phyloP scores from a whole-genome alignment of 164 flowering plant species.

The Piper betle region DNA sequence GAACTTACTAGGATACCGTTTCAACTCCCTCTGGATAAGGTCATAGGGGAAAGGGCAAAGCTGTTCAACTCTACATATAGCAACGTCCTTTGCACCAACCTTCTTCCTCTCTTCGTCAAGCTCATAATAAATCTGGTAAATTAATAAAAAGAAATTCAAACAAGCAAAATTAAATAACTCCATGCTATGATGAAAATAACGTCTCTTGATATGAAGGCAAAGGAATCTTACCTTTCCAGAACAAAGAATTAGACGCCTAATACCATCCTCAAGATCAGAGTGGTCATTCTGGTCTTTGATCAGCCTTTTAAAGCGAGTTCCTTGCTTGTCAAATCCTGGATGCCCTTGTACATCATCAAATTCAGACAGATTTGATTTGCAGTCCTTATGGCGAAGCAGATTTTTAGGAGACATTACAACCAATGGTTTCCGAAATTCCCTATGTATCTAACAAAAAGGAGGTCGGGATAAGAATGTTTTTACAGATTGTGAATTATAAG shows the following conservation, averaged over 20 bases:
- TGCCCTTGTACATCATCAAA: conserved; percentile 88
- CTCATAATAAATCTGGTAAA: conserved; percentile 68
- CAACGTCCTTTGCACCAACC: conserved; percentile 46
- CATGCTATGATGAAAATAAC: background rate
- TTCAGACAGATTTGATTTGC: conserved; percentile 28
- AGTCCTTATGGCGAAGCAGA: conserved; percentile 66
- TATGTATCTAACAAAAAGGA: conserved; percentile 44
- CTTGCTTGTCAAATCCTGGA: conserved; percentile 95
- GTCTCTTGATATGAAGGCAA: background rate
- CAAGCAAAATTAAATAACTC: background rate
- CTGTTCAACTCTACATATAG: conserved; percentile 94
- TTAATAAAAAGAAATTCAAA: background rate
- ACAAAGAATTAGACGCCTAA: conserved; percentile 80
- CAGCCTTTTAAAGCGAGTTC: conserved; percentile 72
- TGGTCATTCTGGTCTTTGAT: conserved; percentile 57
- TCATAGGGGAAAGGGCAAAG: conserved; percentile 96
- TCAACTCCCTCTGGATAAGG: conserved; percentile 81
- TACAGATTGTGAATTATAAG: background rate
- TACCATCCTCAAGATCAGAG: conserved; percentile 79
- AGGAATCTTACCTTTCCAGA: conserved; percentile 61
- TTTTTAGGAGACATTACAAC: conserved; percentile 92
- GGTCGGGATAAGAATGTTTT: background rate
- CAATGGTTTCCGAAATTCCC: conserved; percentile 92
- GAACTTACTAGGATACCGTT: conserved; percentile 83
- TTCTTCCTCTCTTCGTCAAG: conserved; percentile 80